Base-by-base conservation (phyloP, 495 filamentous ascomycete species). In the Trypethelium eluteriae region DNA sequence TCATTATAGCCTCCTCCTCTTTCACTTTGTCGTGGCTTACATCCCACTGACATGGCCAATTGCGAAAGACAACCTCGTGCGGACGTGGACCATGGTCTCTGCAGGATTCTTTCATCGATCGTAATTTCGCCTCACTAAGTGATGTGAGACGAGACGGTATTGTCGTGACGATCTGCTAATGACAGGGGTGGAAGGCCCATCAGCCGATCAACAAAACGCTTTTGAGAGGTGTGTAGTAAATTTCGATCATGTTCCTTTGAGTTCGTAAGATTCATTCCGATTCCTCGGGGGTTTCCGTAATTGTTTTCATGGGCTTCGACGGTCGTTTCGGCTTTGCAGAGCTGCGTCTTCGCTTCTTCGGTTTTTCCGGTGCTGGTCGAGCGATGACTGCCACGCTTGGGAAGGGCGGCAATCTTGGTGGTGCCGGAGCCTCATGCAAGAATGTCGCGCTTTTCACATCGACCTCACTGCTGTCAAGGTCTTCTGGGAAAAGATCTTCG, bases 401-500 rank as follows among this genome's bases (percentile, higher is more conserved):
- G 3, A 71, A 72, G 36, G 67, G 67, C 38, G 5, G 32, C 25
- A 36, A 1, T 59, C 75, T 71, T 44, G 76, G 77, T 47, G 75
- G 75, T 38, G 74, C 63, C 14, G 75, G 77, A 35, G 77, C 69
- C 64, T 77, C 74, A 39, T 69, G 63, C 44, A 78, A 73, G 50
- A 72, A 68, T 25, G 69, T 67, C 34, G 47, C 61, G 25, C 68
- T 46, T 57, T 36, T 62, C 53, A 46, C 39, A 32, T 62, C 64
- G 14, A 49, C 12, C 49, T 62, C 39, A 38, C 69, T 69, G 2
- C 25, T 14, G 53, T 59, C 53, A 36, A 59, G 53, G 61, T 75
- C 74, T 38, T 74, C 74, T 38, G 67, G 68, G 66, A 77, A 75
- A 62, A 79, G 74, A 64, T 79, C 77, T 10, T 67, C 73, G 68